These are phyloP conservation scores for Periconia sp. DNA, from an alignment of 2,329 filamentous ascomycete species.

Conservation along the genomic window DNA sequence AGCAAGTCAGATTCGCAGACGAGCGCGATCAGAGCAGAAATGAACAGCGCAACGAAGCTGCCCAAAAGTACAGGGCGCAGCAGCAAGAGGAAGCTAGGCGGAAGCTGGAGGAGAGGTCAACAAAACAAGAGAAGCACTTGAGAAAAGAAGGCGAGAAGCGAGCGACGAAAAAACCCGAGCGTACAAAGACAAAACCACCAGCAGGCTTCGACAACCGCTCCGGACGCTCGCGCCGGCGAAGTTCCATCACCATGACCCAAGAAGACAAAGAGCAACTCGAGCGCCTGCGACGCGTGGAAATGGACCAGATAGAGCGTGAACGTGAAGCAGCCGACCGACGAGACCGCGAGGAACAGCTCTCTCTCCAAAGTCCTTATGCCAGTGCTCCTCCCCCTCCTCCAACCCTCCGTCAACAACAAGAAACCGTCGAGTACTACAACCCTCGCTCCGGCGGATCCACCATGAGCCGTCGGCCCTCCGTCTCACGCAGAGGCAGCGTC, in stretches of 20 bases:
- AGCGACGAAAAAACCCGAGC: slow-evolving; percentile 18
- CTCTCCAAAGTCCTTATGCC: background rate
- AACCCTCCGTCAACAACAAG: slow-evolving; percentile 22
- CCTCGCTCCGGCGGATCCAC: slow-evolving; percentile 12
- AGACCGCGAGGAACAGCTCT: slow-evolving; percentile 14
- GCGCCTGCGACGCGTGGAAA: slow-evolving; percentile 10
- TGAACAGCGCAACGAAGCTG: slow-evolving; percentile 21
- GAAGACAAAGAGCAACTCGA: slow-evolving; percentile 8
- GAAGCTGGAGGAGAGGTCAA: background rate
- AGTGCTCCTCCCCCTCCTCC: slow-evolving; percentile 2
- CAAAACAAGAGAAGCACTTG: slow-evolving; percentile 8
- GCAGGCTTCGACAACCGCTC: slow-evolving; percentile 16
- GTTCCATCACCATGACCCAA: slow-evolving; percentile 17
- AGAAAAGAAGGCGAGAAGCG: slow-evolving; percentile 13
- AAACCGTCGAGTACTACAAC: slow-evolving; percentile 17
- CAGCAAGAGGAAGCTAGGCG: slow-evolving; percentile 12
- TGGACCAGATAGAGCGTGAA: slow-evolving; percentile 19
- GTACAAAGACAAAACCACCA: slow-evolving; percentile 19
- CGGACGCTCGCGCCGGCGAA: slow-evolving; percentile 16
- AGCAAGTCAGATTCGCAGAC: slow-evolving; percentile 30
- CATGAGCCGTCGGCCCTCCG: slow-evolving; percentile 15
- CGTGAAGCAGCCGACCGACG: slow-evolving; percentile 17
- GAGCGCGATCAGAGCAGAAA: slow-evolving; percentile 24
- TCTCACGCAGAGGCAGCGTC: slow-evolving; percentile 24
- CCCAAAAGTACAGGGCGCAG: slow-evolving; percentile 19